Conservation (phyloP, 2,329 filamentous ascomycete genomes). For the Xylariaceae sp. region DNA sequence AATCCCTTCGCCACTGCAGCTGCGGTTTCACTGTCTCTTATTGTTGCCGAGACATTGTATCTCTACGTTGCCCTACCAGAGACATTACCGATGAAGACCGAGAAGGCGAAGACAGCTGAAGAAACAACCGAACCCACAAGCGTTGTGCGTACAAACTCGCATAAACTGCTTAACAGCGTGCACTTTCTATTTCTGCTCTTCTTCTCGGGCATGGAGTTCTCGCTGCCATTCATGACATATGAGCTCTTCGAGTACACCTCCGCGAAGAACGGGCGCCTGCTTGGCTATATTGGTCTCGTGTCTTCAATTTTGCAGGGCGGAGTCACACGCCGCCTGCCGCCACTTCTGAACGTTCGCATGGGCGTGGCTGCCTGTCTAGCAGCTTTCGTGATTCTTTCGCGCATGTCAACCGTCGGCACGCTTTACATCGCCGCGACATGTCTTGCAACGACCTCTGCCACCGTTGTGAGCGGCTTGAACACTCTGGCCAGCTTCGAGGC, state of each 20-base stretch:
- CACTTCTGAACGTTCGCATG: constrained; percentile 73
- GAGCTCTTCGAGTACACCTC: constrained; percentile 84
- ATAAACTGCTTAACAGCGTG: constrained; percentile 74
- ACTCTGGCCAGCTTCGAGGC: constrained; percentile 91
- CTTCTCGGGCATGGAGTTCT: constrained; percentile 98
- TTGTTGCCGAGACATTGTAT: constrained; percentile 84
- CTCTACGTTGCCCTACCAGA: constrained; percentile 83
- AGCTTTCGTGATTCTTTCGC: constrained; percentile 77
- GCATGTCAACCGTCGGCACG: constrained; percentile 62
- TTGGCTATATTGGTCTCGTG: constrained; percentile 88
- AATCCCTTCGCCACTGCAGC: constrained; percentile 96
- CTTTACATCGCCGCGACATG: constrained; percentile 82
- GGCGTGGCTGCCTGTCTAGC: constrained; percentile 75
- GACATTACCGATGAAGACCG: constrained; percentile 66
- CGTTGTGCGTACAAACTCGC: constrained; percentile 71
- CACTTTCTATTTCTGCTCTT: constrained; percentile 93
- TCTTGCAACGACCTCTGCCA: constrained; percentile 86
- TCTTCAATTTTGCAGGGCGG: constrained; percentile 91
- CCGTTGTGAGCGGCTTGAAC: constrained; percentile 91
- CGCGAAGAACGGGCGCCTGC: constrained; percentile 75
- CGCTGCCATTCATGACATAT: constrained; percentile 94
- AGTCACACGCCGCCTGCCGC: constrained; percentile 81
- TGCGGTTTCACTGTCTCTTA: constrained; percentile 78
- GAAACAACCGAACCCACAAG: constrained; percentile 20
- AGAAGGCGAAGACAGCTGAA: constrained; percentile 24